phyloP scores from a whole-genome alignment of 75 land plant genomes.

The Azolla pinnata region DNA sequence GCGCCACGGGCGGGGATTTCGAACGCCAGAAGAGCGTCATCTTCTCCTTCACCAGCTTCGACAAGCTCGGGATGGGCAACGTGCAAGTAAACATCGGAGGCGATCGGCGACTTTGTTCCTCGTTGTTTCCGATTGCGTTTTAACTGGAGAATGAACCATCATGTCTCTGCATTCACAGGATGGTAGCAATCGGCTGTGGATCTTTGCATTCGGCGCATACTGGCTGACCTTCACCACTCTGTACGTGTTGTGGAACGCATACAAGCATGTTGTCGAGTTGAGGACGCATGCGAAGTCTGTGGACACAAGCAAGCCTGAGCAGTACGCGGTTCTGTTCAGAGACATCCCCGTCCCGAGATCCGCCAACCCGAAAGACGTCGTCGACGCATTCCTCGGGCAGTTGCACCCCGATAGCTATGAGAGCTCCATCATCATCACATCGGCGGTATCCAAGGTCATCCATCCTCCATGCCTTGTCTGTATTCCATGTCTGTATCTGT shows the following conservation, averaged over 20 bases:
- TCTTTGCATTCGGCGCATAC: constrained; percentile 42
- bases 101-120: neutral
- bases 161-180: neutral
- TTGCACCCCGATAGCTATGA: constrained; percentile 83
- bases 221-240: constrained; percentile 64
- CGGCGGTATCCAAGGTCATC: constrained; percentile 50
- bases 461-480: neutral
- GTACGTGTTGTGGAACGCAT: constrained; percentile 60
- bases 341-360: constrained; percentile 63
- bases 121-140: neutral
- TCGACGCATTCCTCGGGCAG: constrained; percentile 59
- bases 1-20: constrained; percentile 34
- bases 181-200: constrained; percentile 51
- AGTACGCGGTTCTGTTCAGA: constrained; percentile 58
- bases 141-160: neutral
- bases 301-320: constrained; percentile 43
- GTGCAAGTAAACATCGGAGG: constrained; percentile 27
- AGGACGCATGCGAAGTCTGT: constrained; percentile 45
- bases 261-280: constrained; percentile 54
- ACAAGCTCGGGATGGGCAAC: constrained; percentile 75
- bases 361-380: constrained; percentile 62
- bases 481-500: neutral
- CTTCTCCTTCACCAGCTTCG: constrained; percentile 39
- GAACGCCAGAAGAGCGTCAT: constrained; percentile 10
- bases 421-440: constrained; percentile 53